phyloP scores from a whole-genome alignment of 2,329 filamentous ascomycete species.

The Botrytis paeoniae region DNA sequence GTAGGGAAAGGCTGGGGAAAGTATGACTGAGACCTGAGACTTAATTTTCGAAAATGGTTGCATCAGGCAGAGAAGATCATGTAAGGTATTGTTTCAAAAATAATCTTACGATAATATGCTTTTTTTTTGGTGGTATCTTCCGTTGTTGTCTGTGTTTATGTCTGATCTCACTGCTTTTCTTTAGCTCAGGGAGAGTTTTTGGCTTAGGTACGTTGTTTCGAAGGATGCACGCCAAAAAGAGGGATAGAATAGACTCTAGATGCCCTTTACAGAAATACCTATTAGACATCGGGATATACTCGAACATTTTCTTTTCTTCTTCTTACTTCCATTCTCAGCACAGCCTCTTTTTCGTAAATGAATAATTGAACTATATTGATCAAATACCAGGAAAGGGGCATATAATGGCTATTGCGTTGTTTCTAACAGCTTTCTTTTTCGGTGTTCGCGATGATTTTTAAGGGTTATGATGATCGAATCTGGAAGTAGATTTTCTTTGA shows the following conservation, averaged over 20 bases:
- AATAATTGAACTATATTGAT: not conserved
- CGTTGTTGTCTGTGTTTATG: not conserved
- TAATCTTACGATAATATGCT: not conserved
- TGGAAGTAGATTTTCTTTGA: not conserved
- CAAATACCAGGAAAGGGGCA: not conserved
- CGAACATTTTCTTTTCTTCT: not conserved
- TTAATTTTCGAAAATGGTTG: not conserved
- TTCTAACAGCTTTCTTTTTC: not conserved
- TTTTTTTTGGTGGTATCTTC: too few species aligned
- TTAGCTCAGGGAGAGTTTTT: not conserved
- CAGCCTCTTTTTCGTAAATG: not conserved
- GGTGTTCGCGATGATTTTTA: not conserved
- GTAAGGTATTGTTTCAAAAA: conserved; percentile 2
- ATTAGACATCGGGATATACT: not conserved
- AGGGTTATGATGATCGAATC: not conserved
- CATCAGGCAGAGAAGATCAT: conserved; percentile 8
- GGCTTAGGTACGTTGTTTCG: not conserved
- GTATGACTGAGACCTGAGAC: not conserved
- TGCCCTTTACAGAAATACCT: not conserved
- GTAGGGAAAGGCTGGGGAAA: not conserved
- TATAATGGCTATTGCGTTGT: not conserved
- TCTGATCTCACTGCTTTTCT: not conserved
- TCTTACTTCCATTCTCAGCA: not conserved
- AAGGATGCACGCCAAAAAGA: not conserved
- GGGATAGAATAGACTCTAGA: not conserved